A percentile compares a stretch with the other conserved stretches of the same genome.
phyloP scores from a whole-genome alignment of 805 yeast species.

The Myxozyma sirexii region DNA sequence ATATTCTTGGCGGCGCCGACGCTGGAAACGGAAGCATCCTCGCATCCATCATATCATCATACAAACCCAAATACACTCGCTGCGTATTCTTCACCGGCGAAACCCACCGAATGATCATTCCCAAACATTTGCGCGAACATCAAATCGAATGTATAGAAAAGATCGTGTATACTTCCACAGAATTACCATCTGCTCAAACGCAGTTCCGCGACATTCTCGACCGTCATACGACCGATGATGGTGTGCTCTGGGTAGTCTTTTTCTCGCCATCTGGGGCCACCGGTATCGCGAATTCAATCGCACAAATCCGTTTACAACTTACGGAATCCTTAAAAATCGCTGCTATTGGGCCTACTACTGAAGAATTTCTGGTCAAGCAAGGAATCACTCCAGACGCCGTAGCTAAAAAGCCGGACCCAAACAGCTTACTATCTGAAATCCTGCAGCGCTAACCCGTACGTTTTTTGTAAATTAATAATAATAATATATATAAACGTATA shows the following conservation, averaged over 20 bases:
- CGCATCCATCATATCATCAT: constrained; percentile 51
- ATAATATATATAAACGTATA: too few relatives aligned
- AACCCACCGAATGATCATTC: constrained; percentile 78
- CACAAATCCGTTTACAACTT: constrained; percentile 3
- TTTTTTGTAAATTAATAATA: too few relatives aligned
- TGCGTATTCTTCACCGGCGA: constrained; percentile 81
- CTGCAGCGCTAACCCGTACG: neutral
- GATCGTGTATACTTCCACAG: constrained; percentile 39
- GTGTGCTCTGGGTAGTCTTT: constrained; percentile 69
- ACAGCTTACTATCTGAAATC: constrained; percentile 12
- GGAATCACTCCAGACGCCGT: constrained; percentile 64
- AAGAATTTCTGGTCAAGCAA: constrained; percentile 55
- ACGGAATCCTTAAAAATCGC: constrained; percentile 55
- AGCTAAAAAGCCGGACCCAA: constrained; percentile 73
- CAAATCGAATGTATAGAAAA: constrained; percentile 23
- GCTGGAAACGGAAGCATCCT: constrained; percentile 82
- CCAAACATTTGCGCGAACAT: constrained; percentile 52
- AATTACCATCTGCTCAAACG: constrained; percentile 39
- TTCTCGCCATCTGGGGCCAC: constrained; percentile 91
- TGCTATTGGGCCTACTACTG: constrained; percentile 90
- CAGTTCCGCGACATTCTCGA: constrained; percentile 42
- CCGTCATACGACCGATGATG: constrained; percentile 35
- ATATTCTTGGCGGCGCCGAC: constrained; percentile 68
- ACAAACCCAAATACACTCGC: constrained; percentile 27
- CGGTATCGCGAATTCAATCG: constrained; percentile 27